phyloP scores from a whole-genome alignment of 2,329 filamentous ascomycete species.

The Aspergillus neoniger region DNA sequence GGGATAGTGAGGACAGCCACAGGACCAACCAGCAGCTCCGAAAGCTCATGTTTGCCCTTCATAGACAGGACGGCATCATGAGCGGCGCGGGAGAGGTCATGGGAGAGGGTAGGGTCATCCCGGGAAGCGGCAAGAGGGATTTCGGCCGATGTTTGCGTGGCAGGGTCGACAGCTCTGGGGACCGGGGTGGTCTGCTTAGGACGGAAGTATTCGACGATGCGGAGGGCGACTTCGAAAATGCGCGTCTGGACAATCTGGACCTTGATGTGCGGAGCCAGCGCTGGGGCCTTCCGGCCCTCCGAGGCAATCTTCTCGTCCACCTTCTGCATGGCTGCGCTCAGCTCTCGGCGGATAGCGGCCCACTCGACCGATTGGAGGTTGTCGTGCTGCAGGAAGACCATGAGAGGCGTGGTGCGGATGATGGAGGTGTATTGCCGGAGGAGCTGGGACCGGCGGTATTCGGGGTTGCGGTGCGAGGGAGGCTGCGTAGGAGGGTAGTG shows the following conservation, averaged over 20 bases:
- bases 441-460: conserved; percentile 88
- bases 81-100: conserved; percentile 61
- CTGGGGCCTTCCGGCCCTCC: conserved; percentile 44
- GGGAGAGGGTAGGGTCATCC: conserved; percentile 50
- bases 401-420: conserved; percentile 78
- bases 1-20: conserved; percentile 80
- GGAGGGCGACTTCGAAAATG: conserved; percentile 82
- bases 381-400: conserved; percentile 84
- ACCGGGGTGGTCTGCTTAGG: conserved; percentile 41
- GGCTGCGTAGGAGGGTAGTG: conserved; percentile 70
- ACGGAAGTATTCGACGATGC: conserved; percentile 82
- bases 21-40: conserved; percentile 78
- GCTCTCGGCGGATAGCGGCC: conserved; percentile 70
- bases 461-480: conserved; percentile 80
- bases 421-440: conserved; percentile 84
- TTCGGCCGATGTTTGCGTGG: conserved; percentile 37
- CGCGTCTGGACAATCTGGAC: conserved; percentile 84
- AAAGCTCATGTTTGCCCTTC: conserved; percentile 62
- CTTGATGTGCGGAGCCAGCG: conserved; percentile 64
- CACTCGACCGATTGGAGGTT: conserved; percentile 75
- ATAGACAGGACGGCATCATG: conserved; percentile 53
- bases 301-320: conserved; percentile 69
- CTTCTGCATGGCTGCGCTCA: conserved; percentile 62
- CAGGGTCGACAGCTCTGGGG: conserved; percentile 29
- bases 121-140: conserved; percentile 31